phyloP scores from a whole-genome alignment of 2,329 filamentous ascomycete genomes.

The Pseudogymnoascus verrucosus region DNA sequence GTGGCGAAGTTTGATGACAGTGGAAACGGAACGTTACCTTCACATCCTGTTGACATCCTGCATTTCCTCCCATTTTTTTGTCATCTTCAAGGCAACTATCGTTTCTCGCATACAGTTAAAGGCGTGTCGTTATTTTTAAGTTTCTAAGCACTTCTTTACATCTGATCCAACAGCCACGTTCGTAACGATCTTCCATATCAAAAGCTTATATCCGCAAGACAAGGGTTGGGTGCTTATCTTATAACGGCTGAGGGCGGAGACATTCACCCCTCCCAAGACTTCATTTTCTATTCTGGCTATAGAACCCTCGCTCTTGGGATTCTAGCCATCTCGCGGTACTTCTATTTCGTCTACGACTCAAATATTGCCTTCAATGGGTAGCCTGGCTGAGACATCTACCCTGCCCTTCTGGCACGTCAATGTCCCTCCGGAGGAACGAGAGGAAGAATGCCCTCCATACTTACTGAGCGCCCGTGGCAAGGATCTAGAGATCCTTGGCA shows the following conservation, averaged over 20 bases:
- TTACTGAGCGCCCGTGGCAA: slow-evolving; percentile 57
- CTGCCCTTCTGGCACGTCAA: slow-evolving; percentile 79
- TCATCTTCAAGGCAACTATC: background rate
- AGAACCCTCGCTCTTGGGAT: background rate
- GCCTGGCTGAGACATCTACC: background rate
- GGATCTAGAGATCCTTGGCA: slow-evolving; percentile 61
- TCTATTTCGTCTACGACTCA: background rate
- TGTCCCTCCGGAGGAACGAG: slow-evolving; percentile 53
- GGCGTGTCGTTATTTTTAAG: background rate
- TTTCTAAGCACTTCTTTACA: background rate
- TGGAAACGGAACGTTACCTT: slow-evolving; percentile 5
- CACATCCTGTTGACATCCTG: background rate
- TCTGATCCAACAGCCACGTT: background rate
- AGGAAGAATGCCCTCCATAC: slow-evolving; percentile 62
- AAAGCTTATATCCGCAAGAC: slow-evolving; percentile 1
- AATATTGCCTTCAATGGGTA: background rate
- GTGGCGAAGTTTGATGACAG: slow-evolving; percentile 3
- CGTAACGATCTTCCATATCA: background rate
- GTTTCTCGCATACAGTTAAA: background rate
- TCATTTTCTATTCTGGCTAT: background rate
- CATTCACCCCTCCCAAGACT: background rate
- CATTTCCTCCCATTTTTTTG: background rate
- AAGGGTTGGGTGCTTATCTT: background rate
- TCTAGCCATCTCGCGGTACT: background rate
- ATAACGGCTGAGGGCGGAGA: background rate